Evolutionary conservation across 2,329 filamentous ascomycete species (phyloP), one percentile per base, ranked within the genome.

Genomic region (Cytospora piceae): DNA sequence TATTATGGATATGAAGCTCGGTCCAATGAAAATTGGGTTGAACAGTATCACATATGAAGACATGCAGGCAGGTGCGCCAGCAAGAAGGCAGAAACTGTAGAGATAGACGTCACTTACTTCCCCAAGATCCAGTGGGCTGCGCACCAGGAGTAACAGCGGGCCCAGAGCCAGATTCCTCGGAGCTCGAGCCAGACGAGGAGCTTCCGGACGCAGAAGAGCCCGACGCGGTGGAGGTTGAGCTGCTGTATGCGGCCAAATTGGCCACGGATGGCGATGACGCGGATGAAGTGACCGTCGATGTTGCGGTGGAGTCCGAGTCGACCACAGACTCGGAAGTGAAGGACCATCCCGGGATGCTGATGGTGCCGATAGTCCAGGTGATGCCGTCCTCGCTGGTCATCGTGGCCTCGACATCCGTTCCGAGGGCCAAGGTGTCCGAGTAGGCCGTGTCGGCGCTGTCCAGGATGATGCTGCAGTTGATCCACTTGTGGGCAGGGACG

Each of bases 291-390:
- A n/a, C 49, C 12, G 42, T 46, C 42, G 42, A 29, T 29, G 39
- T n/a, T 14, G 57, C 49, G 3, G 3, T 29, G 27, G 57, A 52
- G 11, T 12, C 9, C 3, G 46, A 61, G 5, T 39, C 46, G 17
- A 32, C 24, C 1, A 61, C 58, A 3, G 58, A 61, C 24, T 61
- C 58, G 32, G 53, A 39, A 59, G 54, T 49, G 57, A 66, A 68
- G 53, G 29, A 46, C 27, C 37, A 68, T 11, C 51, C 57, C n/a
- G 66, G 66, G 53, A 68, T 68, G 51, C 57, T n/a, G 58, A 68
- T 66, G 15, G 66, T 68, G 46, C 64, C 63, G 32, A 66, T 65
- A 27, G 63, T 61, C 66, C 66, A 68, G 53, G 66, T 68, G 6
- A 34, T 61, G 15, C 66, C 66, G 39, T 42, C 56, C 27, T 68